Evolutionary conservation across 139 green algal species (phyloP).

Genomic region (Medakamo hakoo): DNA sequence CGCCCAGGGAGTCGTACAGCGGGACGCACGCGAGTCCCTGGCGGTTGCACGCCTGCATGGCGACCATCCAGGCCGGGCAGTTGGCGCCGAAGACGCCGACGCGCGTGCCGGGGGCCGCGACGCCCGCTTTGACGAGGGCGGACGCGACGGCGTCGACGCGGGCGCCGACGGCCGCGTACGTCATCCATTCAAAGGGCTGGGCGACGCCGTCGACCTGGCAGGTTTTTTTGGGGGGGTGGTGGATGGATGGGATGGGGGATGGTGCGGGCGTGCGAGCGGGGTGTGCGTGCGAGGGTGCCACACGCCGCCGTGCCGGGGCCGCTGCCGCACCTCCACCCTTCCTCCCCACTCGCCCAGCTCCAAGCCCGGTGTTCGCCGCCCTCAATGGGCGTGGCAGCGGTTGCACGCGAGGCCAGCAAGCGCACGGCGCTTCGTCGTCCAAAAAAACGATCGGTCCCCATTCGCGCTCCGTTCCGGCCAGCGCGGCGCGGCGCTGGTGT

Average conservation of each 20-base stretch:
- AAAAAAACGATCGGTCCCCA: no score
- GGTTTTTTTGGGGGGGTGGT: background rate
- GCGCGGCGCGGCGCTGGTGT: no score
- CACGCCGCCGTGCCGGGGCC: background rate
- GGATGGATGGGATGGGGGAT: no score
- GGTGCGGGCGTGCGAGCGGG: background rate
- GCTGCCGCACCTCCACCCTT: background rate
- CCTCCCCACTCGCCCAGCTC: background rate
- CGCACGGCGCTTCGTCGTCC: no score
- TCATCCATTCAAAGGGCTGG: conserved; percentile 25
- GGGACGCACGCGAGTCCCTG: conserved; percentile 34
- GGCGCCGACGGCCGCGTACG: conserved; percentile 18
- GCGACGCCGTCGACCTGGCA: conserved; percentile 15
- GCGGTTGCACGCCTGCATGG: conserved; percentile 33
- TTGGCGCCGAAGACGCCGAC: conserved; percentile 70
- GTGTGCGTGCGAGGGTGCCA: background rate
- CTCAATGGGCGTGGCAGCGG: no score
- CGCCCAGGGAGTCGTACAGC: conserved; percentile 85
- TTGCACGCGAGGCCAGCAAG: no score
- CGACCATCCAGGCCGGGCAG: conserved; percentile 77
- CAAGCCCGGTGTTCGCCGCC: background rate
- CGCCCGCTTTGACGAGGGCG: conserved; percentile 14
- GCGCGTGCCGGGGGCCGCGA: conserved; percentile 14
- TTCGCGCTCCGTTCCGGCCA: no score
- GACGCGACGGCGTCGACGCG: conserved; percentile 10